Base-by-base conservation (phyloP, 2,329 filamentous ascomycete genomes). In the Chaetomium olivaceum region DNA sequence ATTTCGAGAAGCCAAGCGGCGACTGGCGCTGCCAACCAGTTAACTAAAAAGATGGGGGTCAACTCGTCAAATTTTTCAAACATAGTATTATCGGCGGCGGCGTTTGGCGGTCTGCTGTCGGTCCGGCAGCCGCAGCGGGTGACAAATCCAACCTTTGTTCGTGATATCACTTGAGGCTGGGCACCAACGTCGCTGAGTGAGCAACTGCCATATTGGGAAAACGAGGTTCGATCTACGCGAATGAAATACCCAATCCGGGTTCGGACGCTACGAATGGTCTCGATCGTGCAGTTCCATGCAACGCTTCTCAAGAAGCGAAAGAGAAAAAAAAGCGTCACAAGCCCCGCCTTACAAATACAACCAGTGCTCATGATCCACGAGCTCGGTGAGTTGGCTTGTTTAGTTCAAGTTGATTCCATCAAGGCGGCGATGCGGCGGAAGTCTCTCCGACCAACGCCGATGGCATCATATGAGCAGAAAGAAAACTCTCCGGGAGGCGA, bases 101-200 rank as follows among this genome's bases (percentile, higher is more conserved):
- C 6, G 16, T 43, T 19, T 43, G 39, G 39, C 39, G 39, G 39
- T 16, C 39, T 19, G 39, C 16, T 43, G 16, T 19, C 39, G 39
- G 39, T 7, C 39, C 39, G 39, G 14, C 39, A 43, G 11, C 1
- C 8, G 6, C 2, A 8, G 2, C 25, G 25, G 21, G 51, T 54
- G 54, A 57, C 54, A 39, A 57, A 57, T 57, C 54, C 23, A 51
- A 51, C 21, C 48, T 27, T 51, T 51, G 21, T 25, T 51, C 21
- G 12, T 21, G 21, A 27, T 25, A 2, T 2, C 48, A 23, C 23
- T 51, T 51, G 21, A 25, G 27, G 27, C 8, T 27, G 51, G 25
- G 6, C 25, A 19, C 25, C 12, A 36, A 12, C 19, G 29, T 14
- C 11, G 56, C 56, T 58, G 56, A 58, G 33, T 58, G 56, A 58